Evolutionary conservation across 257 asterid species (phyloP).

Genomic region (Nicotiana knightiana): DNA sequence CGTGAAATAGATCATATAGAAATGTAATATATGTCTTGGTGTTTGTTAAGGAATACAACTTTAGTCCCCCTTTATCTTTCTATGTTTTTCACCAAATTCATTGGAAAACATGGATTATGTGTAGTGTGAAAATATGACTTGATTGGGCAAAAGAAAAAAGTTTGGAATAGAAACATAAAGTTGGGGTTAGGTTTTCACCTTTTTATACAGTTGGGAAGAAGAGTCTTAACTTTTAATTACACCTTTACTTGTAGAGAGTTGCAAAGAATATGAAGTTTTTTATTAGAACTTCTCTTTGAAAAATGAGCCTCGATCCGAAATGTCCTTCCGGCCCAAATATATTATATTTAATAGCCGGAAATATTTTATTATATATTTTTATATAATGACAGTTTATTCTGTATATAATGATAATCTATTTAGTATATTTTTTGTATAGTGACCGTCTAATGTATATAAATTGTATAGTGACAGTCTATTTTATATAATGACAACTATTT

Average conservation of each 20-base stretch:
- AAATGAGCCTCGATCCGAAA: too few species aligned
- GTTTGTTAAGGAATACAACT: not conserved
- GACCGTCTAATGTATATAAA: too few species aligned
- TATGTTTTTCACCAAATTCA: slow-evolving; percentile 25
- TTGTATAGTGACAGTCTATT: too few species aligned
- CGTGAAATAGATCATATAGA: not conserved
- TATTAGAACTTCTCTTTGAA: not conserved
- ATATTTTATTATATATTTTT: too few species aligned
- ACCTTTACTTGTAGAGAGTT: slow-evolving; percentile 7
- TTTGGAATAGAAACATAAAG: not conserved
- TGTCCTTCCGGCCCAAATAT: too few species aligned
- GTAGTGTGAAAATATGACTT: not conserved
- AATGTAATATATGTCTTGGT: not conserved
- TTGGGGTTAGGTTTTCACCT: not conserved
- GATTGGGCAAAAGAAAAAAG: not conserved
- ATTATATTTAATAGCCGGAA: too few species aligned
- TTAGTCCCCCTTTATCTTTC: not conserved
- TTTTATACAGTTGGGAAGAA: slow-evolving; percentile 6
- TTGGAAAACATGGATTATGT: not conserved
- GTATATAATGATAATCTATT: too few species aligned
- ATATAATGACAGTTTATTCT: too few species aligned
- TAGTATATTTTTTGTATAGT: too few species aligned
- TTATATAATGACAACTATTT: too few species aligned
- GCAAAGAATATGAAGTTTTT: not conserved
- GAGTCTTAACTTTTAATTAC: not conserved